These are phyloP conservation scores for Medicago arabica DNA, from an alignment of 306 rosid species.

Conservation along the genomic window DNA sequence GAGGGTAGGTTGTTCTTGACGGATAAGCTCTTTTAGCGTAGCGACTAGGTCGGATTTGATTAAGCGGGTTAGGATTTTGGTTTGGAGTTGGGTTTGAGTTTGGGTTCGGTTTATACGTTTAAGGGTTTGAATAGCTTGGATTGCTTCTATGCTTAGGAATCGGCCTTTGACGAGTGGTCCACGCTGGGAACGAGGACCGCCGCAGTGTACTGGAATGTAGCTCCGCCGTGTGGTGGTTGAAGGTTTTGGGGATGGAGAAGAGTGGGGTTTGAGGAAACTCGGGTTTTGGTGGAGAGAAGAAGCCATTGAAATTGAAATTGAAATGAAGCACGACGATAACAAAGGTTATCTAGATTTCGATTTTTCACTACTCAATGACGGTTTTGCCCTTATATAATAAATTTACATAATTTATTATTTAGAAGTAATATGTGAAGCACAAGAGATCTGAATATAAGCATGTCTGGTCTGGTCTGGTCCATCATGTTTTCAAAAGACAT, in stretches of 20 bases:
- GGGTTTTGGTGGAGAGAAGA: conserved; percentile 51
- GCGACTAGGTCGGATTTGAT: conserved; percentile 80
- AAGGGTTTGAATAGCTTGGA: conserved; percentile 88
- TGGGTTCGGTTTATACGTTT: conserved; percentile 69
- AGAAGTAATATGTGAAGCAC: no score
- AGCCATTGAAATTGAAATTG: conserved; percentile 56
- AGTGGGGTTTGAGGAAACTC: conserved; percentile 51
- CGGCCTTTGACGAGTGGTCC: conserved; percentile 86
- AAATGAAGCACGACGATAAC: background rate
- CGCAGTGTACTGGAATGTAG: conserved; percentile 58
- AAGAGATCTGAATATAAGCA: background rate
- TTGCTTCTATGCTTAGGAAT: conserved; percentile 88
- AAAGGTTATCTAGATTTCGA: background rate
- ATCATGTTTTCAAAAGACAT: background rate
- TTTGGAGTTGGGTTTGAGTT: conserved; percentile 38
- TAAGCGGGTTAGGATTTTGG: conserved; percentile 71
- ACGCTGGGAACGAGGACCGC: conserved; percentile 92
- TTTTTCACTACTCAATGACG: background rate
- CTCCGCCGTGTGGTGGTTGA: conserved; percentile 13
- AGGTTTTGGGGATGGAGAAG: background rate
- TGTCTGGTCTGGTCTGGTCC: background rate
- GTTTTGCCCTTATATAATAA: conserved; percentile 23
- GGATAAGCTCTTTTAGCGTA: conserved; percentile 78
- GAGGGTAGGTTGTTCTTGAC: conserved; percentile 70
- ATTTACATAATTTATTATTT: no score